These are phyloP conservation scores for Tolypocladium tundrense DNA, from an alignment of 2,329 filamentous ascomycete species.

Conservation along the genomic window DNA sequence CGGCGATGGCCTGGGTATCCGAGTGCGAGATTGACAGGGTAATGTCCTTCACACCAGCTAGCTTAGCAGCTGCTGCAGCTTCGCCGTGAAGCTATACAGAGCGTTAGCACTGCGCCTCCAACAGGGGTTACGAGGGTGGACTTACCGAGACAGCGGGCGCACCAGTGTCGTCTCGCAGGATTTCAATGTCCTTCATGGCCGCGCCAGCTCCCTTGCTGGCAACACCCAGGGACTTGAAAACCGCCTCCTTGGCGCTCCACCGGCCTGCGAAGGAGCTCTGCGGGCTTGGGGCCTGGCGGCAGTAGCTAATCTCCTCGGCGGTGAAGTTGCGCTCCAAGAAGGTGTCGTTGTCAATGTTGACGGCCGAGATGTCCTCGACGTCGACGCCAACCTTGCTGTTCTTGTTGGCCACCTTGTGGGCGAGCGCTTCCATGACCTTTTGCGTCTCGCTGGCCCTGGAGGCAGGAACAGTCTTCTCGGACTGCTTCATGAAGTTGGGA, in stretches of 20 bases:
- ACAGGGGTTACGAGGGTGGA: constrained; percentile 2
- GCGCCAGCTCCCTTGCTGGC: constrained; percentile 80
- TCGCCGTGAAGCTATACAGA: constrained; percentile 66
- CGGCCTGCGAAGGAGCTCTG: constrained; percentile 88
- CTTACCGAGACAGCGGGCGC: constrained; percentile 79
- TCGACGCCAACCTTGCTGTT: constrained; percentile 85
- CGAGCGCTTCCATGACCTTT: constrained; percentile 68
- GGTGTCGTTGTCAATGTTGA: constrained; percentile 90
- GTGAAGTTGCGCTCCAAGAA: constrained; percentile 97
- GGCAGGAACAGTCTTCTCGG: constrained; percentile 40
- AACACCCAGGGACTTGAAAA: constrained; percentile 94
- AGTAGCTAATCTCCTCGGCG: constrained; percentile 72
- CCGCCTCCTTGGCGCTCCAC: constrained; percentile 97
- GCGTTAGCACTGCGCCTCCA: constrained; percentile 23
- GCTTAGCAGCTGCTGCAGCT: constrained; percentile 71
- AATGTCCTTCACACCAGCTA: constrained; percentile 78
- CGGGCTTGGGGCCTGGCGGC: constrained; percentile 65
- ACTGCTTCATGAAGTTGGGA: constrained; percentile 55
- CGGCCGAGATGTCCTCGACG: constrained; percentile 75
- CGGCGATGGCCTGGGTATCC: constrained; percentile 85
- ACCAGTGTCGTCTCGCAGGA: constrained; percentile 68
- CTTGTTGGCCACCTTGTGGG: constrained; percentile 43
- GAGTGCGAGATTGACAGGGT: constrained; percentile 94
- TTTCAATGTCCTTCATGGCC: constrained; percentile 89
- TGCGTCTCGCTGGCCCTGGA: constrained; percentile 52